Percentiles rank a stretch among this genome's conserved stretches.
Conservation (phyloP, 1,139 yeast genomes). For the Starmera stellimalicola region DNA sequence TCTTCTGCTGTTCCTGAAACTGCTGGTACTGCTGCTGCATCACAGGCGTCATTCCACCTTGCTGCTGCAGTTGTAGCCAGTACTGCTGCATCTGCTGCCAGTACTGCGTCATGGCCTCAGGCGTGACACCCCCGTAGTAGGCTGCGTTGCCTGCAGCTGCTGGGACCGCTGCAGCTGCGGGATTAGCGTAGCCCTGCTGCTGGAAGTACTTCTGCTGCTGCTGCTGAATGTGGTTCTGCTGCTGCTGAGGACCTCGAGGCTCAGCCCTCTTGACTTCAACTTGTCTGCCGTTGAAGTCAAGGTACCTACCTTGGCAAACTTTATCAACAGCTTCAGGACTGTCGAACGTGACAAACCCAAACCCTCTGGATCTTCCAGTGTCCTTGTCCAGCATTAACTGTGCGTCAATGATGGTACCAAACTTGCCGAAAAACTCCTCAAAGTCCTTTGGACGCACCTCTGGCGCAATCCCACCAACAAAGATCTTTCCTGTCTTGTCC, state of each 20-base stretch:
- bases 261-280: conserved; percentile 99
- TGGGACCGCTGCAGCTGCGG: conserved; percentile 14
- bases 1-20: conserved; percentile 35
- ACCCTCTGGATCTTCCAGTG: conserved; percentile 95
- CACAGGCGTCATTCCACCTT: conserved; percentile 26
- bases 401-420: conserved; percentile 92
- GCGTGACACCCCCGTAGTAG: conserved; percentile 49
- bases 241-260: conserved; percentile 63
- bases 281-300: conserved; percentile 78
- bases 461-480: conserved; percentile 96
- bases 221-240: conserved; percentile 28
- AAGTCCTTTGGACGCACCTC: conserved; percentile 92
- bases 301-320: conserved; percentile 75
- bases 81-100: conserved; percentile 82
- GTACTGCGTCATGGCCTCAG: conserved; percentile 82
- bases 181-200: conserved; percentile 9
- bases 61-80: conserved; percentile 52
- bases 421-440: conserved; percentile 77
- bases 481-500: conserved; percentile 93
- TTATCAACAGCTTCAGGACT: conserved; percentile 93
- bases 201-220: conserved; percentile 21
- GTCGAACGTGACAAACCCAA: conserved; percentile 95
- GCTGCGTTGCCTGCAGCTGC: conserved; percentile 23
- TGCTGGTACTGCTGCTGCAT: conserved; percentile 22
- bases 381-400: conserved; percentile 97